Percentiles rank a stretch among this genome's conserved stretches.
Conservation (phyloP, 2,329 filamentous ascomycete genomes). For the Ophiocordyceps sinensis region DNA sequence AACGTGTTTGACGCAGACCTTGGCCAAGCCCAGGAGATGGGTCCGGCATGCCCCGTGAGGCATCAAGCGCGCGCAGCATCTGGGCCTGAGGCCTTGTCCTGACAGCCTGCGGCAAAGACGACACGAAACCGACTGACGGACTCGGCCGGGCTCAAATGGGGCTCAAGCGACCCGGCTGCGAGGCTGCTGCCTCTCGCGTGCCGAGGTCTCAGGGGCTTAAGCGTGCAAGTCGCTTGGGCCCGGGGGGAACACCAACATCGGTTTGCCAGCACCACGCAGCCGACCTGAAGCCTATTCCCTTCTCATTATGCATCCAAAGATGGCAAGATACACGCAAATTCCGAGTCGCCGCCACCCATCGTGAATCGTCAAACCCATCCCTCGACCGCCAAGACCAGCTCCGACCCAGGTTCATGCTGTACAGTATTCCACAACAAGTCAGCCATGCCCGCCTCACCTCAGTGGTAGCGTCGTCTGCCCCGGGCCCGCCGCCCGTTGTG, state of each 20-base stretch:
- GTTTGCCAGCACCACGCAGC: background rate
- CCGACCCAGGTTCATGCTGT: background rate
- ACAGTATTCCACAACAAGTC: slow-evolving; percentile 1
- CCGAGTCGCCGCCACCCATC: slow-evolving; percentile 2
- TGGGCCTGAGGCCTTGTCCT: background rate
- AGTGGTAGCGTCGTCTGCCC: slow-evolving; percentile 20
- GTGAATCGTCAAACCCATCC: background rate
- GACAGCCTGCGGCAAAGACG: background rate
- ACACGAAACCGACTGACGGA: background rate
- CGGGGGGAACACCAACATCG: background rate
- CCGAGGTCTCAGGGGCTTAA: background rate
- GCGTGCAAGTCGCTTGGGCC: background rate
- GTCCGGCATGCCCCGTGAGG: too few relatives aligned
- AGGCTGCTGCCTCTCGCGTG: background rate
- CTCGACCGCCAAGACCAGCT: background rate
- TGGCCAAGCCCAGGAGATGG: too few relatives aligned
- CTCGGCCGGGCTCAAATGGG: too few relatives aligned
- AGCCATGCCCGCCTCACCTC: slow-evolving; percentile 11
- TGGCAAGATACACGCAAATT: background rate
- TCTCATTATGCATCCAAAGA: background rate
- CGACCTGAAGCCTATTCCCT: background rate
- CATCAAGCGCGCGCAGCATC: too few relatives aligned
- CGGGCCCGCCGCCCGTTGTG: slow-evolving; percentile 13
- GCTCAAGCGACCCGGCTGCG: background rate
- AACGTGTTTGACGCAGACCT: too few relatives aligned